A percentile compares a stretch with the other conserved stretches of the same genome.
These are phyloP conservation scores for Juglanconis juglandina DNA, from an alignment of 2,329 filamentous ascomycete genomes.

Conservation along the genomic window DNA sequence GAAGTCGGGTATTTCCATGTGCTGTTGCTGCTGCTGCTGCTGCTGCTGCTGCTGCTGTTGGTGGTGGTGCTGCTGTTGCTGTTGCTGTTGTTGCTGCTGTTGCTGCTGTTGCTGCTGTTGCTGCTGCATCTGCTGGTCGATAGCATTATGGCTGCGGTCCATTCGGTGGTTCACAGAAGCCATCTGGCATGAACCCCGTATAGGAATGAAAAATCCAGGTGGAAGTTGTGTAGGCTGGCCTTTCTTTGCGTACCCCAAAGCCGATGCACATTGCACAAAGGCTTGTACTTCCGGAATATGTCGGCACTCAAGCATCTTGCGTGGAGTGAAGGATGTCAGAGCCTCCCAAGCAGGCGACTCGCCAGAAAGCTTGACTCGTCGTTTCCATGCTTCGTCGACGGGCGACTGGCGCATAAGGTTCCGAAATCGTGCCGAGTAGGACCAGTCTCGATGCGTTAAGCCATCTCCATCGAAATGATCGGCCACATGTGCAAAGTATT, in stretches of 20 bases:
- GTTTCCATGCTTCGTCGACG: slow-evolving; percentile 36
- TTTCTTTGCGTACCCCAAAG: slow-evolving; percentile 16
- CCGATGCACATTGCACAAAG: slow-evolving; percentile 40
- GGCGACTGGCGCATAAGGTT: slow-evolving; percentile 41
- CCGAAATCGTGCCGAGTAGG: slow-evolving; percentile 41
- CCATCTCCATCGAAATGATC: slow-evolving; percentile 44
- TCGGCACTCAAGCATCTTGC: slow-evolving; percentile 43
- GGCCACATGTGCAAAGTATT: slow-evolving; percentile 44
- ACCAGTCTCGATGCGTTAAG: slow-evolving; percentile 38
- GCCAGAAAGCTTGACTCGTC: slow-evolving; percentile 33
- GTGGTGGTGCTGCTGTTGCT: slow-evolving; percentile 15
- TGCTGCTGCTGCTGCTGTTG: slow-evolving; percentile 11
- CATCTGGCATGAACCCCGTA: slow-evolving; percentile 20
- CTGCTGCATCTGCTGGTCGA: slow-evolving; percentile 21
- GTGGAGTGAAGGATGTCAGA: slow-evolving; percentile 37
- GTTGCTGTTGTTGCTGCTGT: slow-evolving; percentile 9
- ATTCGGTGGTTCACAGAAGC: slow-evolving; percentile 14
- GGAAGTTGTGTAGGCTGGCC: slow-evolving; percentile 12
- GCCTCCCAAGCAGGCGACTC: slow-evolving; percentile 38
- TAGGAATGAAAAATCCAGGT: slow-evolving; percentile 24
- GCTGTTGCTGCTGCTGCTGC: slow-evolving; percentile 13
- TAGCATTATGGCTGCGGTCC: slow-evolving; percentile 12
- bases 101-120: slow-evolving; percentile 20
- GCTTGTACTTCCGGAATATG: slow-evolving; percentile 38
- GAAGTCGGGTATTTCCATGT: slow-evolving; percentile 17